Evolutionary conservation across 148 eudicot species (phyloP).

Genomic region (Vaccinium darrowii): DNA sequence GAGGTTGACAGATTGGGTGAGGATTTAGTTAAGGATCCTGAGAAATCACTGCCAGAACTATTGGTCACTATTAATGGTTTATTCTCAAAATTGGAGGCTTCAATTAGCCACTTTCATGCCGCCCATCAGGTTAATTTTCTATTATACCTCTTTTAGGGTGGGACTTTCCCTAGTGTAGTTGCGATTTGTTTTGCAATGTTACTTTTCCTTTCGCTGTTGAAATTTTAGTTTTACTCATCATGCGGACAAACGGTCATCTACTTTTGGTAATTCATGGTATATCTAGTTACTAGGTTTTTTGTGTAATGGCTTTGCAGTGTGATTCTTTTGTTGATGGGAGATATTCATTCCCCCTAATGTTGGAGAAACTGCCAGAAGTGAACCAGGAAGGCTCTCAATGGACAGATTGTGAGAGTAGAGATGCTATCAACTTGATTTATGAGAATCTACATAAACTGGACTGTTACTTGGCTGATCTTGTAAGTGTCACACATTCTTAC

Average conservation of each 20-base stretch:
- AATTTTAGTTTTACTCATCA: background rate
- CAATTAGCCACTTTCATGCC: conserved; percentile 65
- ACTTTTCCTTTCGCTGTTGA: conserved; percentile 5
- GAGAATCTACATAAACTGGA: conserved; percentile 76
- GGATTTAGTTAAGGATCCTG: conserved; percentile 65
- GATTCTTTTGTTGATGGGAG: conserved; percentile 59
- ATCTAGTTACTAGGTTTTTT: background rate
- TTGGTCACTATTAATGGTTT: conserved; percentile 53
- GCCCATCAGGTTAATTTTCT: conserved; percentile 48
- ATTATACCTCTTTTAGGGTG: background rate
- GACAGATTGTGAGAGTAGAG: conserved; percentile 71
- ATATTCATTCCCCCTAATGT: conserved; percentile 43
- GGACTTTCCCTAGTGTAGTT: background rate
- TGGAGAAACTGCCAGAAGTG: conserved; percentile 66
- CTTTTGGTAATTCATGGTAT: background rate
- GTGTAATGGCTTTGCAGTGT: conserved; percentile 38
- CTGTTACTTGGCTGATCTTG: conserved; percentile 60
- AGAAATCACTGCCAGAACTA: conserved; percentile 59
- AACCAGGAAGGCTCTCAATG: conserved; percentile 65
- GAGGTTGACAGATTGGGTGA: conserved; percentile 74
- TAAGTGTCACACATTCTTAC: conserved; percentile 34
- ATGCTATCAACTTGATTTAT: conserved; percentile 63
- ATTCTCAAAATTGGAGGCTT: conserved; percentile 72
- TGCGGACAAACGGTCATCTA: background rate
- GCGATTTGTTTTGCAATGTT: background rate